Evolutionary conservation across 176 grass and related monocot species (phyloP).

Genomic region (Saccharum spontaneum): DNA sequence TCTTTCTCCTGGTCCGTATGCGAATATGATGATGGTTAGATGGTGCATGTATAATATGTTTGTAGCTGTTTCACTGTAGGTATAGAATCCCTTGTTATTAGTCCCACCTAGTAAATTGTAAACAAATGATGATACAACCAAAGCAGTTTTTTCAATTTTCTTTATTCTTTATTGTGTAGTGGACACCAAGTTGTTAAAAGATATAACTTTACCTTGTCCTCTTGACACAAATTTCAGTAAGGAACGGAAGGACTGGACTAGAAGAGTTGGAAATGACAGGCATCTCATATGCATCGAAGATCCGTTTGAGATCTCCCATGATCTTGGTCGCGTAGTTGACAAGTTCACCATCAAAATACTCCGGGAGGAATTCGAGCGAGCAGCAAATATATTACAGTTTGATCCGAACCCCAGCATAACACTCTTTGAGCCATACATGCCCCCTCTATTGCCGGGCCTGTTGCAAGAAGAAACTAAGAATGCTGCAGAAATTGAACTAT

Average conservation of each 20-base stretch:
- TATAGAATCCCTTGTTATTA: background rate
- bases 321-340: constrained; percentile 91
- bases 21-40: constrained; percentile 4
- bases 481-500: constrained; percentile 13
- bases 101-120: background rate
- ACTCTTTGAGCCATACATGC: constrained; percentile 73
- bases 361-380: constrained; percentile 91
- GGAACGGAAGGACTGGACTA: constrained; percentile 86
- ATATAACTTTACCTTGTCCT: constrained; percentile 17
- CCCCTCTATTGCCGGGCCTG: constrained; percentile 21
- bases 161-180: background rate
- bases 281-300: constrained; percentile 99
- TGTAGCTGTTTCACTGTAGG: background rate
- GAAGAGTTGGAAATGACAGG: constrained; percentile 85
- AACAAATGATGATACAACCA: constrained; percentile 12
- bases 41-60: constrained; percentile 8
- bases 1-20: background rate
- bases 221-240: constrained; percentile 61
- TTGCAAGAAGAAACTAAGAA: background rate
- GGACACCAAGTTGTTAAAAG: background rate
- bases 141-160: background rate
- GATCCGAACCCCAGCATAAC: constrained; percentile 59
- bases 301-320: constrained; percentile 84
- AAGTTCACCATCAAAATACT: constrained; percentile 81
- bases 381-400: constrained; percentile 80